These are phyloP conservation scores for Triadica sebifera DNA, from an alignment of 345 rosid genomes.

Conservation along the genomic window DNA sequence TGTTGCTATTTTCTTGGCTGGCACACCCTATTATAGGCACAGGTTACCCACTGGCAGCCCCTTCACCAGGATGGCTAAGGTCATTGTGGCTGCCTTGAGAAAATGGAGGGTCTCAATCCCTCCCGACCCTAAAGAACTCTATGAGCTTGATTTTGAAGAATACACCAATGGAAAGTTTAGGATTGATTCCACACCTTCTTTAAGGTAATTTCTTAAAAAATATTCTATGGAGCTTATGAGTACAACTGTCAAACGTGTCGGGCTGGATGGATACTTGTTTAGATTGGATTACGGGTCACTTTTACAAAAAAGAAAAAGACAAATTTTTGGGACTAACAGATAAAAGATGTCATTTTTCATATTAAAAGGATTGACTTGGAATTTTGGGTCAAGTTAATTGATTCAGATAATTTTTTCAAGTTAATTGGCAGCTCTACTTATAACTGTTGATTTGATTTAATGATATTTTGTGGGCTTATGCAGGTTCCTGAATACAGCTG, in stretches of 20 bases:
- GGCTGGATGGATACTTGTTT: no score
- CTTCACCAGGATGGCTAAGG: constrained; percentile 68
- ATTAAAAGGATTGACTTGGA: no score
- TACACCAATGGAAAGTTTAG: constrained; percentile 54
- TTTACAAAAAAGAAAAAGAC: no score
- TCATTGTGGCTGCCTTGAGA: constrained; percentile 62
- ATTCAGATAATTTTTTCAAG: no score
- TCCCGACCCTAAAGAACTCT: constrained; percentile 38
- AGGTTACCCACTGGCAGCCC: constrained; percentile 68
- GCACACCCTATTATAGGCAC: constrained; percentile 76
- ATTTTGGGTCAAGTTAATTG: no score
- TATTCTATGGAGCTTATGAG: no score
- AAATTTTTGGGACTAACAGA: no score
- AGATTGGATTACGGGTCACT: no score
- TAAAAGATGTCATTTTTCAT: no score
- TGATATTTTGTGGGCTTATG: constrained; percentile 8
- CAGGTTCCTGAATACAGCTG: constrained; percentile 72
- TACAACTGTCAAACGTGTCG: no score
- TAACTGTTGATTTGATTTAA: background rate
- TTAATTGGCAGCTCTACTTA: no score
- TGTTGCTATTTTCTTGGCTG: constrained; percentile 53
- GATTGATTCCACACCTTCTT: constrained; percentile 54
- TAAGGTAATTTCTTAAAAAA: constrained; percentile 41
- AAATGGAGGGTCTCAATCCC: constrained; percentile 53
- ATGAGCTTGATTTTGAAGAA: constrained; percentile 57